Percentiles rank a stretch among this genome's conserved stretches.
These are phyloP conservation scores for Fusarium oligoseptatum DNA, from an alignment of 2,329 filamentous ascomycete genomes.

Conservation along the genomic window DNA sequence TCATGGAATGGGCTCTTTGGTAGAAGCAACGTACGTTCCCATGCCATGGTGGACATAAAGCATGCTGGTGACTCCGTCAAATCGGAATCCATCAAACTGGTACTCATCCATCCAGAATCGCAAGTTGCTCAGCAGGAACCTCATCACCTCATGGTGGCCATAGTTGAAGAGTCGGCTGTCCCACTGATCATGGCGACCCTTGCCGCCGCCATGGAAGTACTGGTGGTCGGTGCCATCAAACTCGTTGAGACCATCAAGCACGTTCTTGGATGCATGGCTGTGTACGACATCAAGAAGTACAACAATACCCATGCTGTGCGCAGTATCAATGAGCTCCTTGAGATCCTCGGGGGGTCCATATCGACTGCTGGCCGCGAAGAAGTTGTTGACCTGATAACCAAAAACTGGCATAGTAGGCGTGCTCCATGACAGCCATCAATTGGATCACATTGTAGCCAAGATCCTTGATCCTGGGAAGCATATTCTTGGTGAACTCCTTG, in stretches of 20 bases:
- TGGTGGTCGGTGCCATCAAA: conserved; percentile 96
- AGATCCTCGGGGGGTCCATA: conserved; percentile 95
- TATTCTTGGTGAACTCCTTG: conserved; percentile 95
- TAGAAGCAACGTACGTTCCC: conserved; percentile 78
- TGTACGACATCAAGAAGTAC: conserved; percentile 97
- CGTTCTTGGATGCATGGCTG: conserved; percentile 98
- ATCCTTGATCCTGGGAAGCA: conserved; percentile 89
- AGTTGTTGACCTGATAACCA: conserved; percentile 98
- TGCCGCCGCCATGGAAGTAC: conserved; percentile 91
- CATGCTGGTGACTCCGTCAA: conserved; percentile 99
- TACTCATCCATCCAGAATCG: conserved; percentile 99
- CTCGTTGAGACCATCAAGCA: conserved; percentile 92
- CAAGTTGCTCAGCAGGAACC: conserved; percentile 96
- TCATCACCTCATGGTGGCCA: conserved; percentile 90
- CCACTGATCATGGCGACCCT: conserved; percentile 92
- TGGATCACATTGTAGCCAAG: conserved; percentile 98
- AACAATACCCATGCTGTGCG: conserved; percentile 89
- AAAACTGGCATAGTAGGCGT: conserved; percentile 99
- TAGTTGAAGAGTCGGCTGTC: conserved; percentile 98
- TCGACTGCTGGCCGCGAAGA: conserved; percentile 96
- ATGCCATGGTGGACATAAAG: conserved; percentile 96
- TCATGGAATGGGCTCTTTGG: neutral
- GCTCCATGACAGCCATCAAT: conserved; percentile 99
- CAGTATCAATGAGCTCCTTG: conserved; percentile 96
- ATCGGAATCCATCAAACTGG: conserved; percentile 94